phyloP scores from a whole-genome alignment of 192 early-diverging fungal species.

The Gigaspora rosea region DNA sequence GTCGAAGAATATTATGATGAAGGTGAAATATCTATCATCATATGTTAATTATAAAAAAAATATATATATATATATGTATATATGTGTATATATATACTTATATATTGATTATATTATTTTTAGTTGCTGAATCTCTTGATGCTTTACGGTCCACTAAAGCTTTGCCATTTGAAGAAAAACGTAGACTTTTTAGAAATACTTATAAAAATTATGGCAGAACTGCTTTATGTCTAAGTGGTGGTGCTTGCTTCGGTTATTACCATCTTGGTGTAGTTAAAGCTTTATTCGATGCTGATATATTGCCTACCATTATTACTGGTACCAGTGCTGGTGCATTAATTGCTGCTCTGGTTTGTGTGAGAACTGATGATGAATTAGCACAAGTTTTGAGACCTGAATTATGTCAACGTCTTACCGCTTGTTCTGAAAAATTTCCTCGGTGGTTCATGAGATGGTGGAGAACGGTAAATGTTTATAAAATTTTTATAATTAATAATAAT shows the following conservation, averaged over 20 bases:
- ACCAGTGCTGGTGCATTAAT: constrained; percentile 67
- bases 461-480: constrained; percentile 8
- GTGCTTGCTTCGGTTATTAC: constrained; percentile 71
- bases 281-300: constrained; percentile 62
- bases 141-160: constrained; percentile 36
- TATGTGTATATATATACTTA: background rate
- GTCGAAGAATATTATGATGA: constrained; percentile 72
- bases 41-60: background rate
- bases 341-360: constrained; percentile 67
- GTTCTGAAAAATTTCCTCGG: constrained; percentile 42
- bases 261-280: constrained; percentile 74
- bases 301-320: constrained; percentile 80
- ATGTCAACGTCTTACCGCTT: constrained; percentile 53
- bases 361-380: constrained; percentile 66
- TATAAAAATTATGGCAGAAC: constrained; percentile 71
- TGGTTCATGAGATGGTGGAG: constrained; percentile 45
- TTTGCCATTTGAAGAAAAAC: constrained; percentile 59
- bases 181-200: constrained; percentile 61
- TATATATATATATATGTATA: background rate
- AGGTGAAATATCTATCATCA: constrained; percentile 36
- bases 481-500: too few species aligned
- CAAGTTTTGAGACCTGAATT: constrained; percentile 61
- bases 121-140: constrained; percentile 53
- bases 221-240: constrained; percentile 79
- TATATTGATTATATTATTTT: background rate